phyloP scores from a whole-genome alignment of 2,329 filamentous ascomycete species.

The Colletotrichum eremochloae region DNA sequence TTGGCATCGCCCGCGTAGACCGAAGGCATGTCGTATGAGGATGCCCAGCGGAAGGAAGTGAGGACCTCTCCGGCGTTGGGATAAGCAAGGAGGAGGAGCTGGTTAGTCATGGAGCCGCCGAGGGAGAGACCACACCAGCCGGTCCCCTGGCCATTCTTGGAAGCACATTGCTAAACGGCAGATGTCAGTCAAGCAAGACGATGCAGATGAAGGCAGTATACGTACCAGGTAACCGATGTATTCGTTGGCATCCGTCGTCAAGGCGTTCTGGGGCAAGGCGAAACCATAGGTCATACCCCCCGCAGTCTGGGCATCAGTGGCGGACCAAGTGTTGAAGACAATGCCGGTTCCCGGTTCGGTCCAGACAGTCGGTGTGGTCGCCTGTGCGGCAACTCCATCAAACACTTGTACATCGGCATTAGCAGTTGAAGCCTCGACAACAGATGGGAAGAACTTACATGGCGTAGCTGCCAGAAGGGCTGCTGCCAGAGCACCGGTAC shows the following conservation, averaged over 20 bases:
- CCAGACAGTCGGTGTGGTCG: constrained; percentile 47
- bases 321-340: constrained; percentile 64
- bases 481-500: constrained; percentile 36
- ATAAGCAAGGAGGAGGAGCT: constrained; percentile 71
- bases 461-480: constrained; percentile 34
- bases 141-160: constrained; percentile 58
- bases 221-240: constrained; percentile 71
- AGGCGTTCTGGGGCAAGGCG: constrained; percentile 63
- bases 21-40: constrained; percentile 70
- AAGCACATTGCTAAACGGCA: constrained; percentile 58
- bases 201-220: neutral
- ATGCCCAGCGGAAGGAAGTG: constrained; percentile 70
- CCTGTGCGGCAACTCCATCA: constrained; percentile 41
- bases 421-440: neutral
- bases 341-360: constrained; percentile 65
- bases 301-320: constrained; percentile 50
- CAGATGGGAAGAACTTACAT: constrained; percentile 13
- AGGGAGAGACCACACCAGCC: constrained; percentile 72
- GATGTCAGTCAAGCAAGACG: neutral
- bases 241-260: constrained; percentile 63
- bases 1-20: constrained; percentile 73
- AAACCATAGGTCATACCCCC: constrained; percentile 68
- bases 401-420: constrained; percentile 28
- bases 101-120: constrained; percentile 69
- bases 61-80: constrained; percentile 65